Evolutionary conservation across 495 filamentous ascomycete species (phyloP).

Genomic region (Daldinia decipiens): DNA sequence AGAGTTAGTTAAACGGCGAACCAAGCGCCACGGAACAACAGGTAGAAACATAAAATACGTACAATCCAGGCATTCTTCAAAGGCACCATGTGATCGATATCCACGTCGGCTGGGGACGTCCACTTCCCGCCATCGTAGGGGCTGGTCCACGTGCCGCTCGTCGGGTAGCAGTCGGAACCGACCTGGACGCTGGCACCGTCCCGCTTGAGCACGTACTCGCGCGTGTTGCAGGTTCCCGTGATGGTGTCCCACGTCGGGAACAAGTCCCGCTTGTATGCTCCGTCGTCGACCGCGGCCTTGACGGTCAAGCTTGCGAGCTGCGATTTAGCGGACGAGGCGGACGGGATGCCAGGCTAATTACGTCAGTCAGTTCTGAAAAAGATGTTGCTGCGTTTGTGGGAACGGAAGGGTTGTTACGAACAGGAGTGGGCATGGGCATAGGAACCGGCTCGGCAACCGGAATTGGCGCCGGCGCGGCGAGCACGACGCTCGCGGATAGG

Average conservation of each 20-base stretch:
- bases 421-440: slow-evolving; percentile 48
- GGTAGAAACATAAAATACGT: slow-evolving; percentile 19
- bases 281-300: slow-evolving; percentile 61
- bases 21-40: background rate
- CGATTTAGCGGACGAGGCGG: slow-evolving; percentile 60
- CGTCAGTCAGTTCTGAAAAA: background rate
- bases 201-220: slow-evolving; percentile 73
- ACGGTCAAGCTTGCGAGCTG: slow-evolving; percentile 66
- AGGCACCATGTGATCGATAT: slow-evolving; percentile 82
- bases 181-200: slow-evolving; percentile 69
- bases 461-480: slow-evolving; percentile 46
- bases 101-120: slow-evolving; percentile 71
- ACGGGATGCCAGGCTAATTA: slow-evolving; percentile 67
- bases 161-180: slow-evolving; percentile 63
- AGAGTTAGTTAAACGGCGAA: background rate
- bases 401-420: slow-evolving; percentile 22
- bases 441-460: slow-evolving; percentile 39
- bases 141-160: slow-evolving; percentile 69
- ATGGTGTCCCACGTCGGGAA: slow-evolving; percentile 77
- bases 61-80: slow-evolving; percentile 79
- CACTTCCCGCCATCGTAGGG: slow-evolving; percentile 77
- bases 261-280: slow-evolving; percentile 67
- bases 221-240: slow-evolving; percentile 68
- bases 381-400: background rate
- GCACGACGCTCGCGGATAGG: slow-evolving; percentile 41